A percentile compares a stretch with the other conserved stretches of the same genome.
These are phyloP conservation scores for Fusarium pseudoanthophilum DNA, from an alignment of 2,329 filamentous ascomycete species.

Conservation along the genomic window DNA sequence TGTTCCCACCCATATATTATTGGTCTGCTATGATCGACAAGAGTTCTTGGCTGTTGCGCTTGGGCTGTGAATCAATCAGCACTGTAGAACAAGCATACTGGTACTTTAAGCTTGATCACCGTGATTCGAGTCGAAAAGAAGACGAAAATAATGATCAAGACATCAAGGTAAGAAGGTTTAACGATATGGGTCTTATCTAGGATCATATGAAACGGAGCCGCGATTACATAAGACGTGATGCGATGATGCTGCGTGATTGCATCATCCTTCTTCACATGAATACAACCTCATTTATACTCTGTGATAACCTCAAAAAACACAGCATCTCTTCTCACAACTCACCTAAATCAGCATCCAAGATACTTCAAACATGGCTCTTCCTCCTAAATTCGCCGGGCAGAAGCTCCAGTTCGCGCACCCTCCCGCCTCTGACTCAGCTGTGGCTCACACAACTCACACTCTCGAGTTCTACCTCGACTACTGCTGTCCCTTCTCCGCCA, in stretches of 20 bases:
- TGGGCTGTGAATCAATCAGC: background rate
- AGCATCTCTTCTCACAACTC: background rate
- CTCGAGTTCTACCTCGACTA: conserved; percentile 84
- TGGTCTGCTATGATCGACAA: conserved; percentile 5
- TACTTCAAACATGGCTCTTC: conserved; percentile 70
- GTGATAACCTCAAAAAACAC: background rate
- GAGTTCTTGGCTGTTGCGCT: background rate
- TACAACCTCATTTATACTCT: conserved; percentile 2
- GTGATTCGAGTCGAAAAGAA: background rate
- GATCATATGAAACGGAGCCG: background rate
- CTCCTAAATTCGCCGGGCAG: conserved; percentile 80
- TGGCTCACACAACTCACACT: conserved; percentile 64
- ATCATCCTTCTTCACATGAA: conserved; percentile 20
- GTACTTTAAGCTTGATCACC: too few species aligned
- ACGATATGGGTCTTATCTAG: background rate
- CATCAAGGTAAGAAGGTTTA: background rate
- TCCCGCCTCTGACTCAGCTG: conserved; percentile 48
- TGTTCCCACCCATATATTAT: background rate
- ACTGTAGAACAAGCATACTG: background rate
- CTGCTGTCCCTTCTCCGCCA: conserved; percentile 79
- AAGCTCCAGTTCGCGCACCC: conserved; percentile 65
- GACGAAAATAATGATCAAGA: background rate
- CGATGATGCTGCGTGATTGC: conserved; percentile 18
- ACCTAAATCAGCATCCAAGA: background rate
- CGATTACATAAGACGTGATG: conserved; percentile 33